phyloP scores from a whole-genome alignment of 148 eudicot species.

The Chenopodium suecicum region DNA sequence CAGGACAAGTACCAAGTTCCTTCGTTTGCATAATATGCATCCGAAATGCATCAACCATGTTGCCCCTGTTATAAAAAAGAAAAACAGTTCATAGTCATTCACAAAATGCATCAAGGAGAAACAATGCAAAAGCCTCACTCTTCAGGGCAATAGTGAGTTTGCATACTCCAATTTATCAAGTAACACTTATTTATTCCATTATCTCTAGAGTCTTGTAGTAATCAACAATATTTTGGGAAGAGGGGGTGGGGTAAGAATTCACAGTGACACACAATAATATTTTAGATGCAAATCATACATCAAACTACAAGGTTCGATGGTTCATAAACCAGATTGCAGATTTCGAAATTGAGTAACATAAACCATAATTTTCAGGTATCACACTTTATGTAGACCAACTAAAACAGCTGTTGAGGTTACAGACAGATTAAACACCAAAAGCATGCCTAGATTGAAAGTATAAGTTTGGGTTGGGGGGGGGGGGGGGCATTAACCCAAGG shows the following conservation, averaged over 20 bases:
- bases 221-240: no score
- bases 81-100: constrained; percentile 8
- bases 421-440: no score
- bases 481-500: background rate
- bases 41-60: constrained; percentile 99
- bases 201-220: no score
- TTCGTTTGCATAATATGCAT: constrained; percentile 98
- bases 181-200: background rate
- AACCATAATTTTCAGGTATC: background rate
- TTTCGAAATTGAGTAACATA: background rate
- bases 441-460: no score
- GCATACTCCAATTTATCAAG: background rate
- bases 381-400: background rate
- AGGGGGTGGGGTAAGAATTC: no score
- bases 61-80: constrained; percentile 53
- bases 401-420: background rate
- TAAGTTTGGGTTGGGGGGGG: no score
- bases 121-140: background rate
- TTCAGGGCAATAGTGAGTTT: background rate
- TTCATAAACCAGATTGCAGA: background rate
- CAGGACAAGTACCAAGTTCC: constrained; percentile 98
- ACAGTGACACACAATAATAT: background rate
- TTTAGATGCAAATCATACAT: no score
- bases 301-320: background rate
- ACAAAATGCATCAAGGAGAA: constrained; percentile 7